Evolutionary conservation across 257 asterid genomes (phyloP).

Genomic region (Solanum chiquidenum): DNA sequence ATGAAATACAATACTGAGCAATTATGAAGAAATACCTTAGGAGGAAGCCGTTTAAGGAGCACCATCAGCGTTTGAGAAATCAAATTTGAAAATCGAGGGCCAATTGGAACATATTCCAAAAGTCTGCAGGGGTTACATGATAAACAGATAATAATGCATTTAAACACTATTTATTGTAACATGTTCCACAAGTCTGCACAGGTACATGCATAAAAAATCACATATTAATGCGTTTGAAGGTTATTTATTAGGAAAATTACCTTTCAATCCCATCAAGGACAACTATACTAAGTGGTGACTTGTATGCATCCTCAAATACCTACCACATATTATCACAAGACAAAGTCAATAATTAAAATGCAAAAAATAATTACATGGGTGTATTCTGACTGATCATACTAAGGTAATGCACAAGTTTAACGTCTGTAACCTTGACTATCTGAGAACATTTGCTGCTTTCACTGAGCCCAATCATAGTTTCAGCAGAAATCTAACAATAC

Average conservation of each 20-base stretch:
- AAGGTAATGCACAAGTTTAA: constrained; percentile 1
- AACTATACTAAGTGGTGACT: constrained; percentile 82
- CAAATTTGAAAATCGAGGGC: constrained; percentile 92
- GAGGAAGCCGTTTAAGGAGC: constrained; percentile 86
- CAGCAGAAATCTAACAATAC: constrained; percentile 79
- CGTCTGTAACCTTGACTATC: constrained; percentile 64
- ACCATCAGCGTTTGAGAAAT: constrained; percentile 91
- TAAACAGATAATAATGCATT: constrained; percentile 5
- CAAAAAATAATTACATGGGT: neutral
- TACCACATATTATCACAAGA: constrained; percentile 21
- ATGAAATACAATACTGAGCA: neutral
- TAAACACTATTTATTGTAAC: constrained; percentile 33
- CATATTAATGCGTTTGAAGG: constrained; percentile 7
- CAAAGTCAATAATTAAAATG: constrained; percentile 7
- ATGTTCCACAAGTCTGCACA: constrained; percentile 66
- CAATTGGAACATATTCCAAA: constrained; percentile 82
- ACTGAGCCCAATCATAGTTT: constrained; percentile 92
- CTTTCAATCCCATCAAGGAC: constrained; percentile 95
- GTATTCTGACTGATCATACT: neutral
- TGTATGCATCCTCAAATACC: constrained; percentile 98
- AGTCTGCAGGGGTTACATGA: constrained; percentile 38
- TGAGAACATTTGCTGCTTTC: constrained; percentile 92
- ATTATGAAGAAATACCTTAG: constrained; percentile 42
- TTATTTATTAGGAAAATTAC: constrained; percentile 24
- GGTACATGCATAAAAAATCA: neutral